Evolutionary conservation across 2,329 filamentous ascomycete species (phyloP).

Genomic region (Sordariomycetes sp.): DNA sequence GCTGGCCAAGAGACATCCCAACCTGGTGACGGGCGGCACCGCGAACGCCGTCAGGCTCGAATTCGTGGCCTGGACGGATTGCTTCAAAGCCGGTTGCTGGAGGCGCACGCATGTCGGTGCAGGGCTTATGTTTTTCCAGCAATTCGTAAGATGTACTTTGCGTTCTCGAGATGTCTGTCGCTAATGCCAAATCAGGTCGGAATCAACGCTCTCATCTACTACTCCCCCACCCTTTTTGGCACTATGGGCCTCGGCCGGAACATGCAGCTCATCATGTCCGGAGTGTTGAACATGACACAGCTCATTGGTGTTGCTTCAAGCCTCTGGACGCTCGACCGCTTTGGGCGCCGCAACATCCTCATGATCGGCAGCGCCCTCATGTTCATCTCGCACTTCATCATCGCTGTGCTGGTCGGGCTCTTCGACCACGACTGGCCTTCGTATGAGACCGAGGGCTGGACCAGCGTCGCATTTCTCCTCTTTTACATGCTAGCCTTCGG

Average conservation of each 20-base stretch:
- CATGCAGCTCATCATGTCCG: conserved; percentile 21
- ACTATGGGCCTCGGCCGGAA: conserved; percentile 19
- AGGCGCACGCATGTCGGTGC: conserved; percentile 26
- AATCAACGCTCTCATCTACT: conserved; percentile 31
- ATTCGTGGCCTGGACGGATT: conserved; percentile 1
- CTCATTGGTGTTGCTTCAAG: conserved; percentile 29
- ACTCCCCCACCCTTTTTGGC: conserved; percentile 31
- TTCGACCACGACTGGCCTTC: conserved; percentile 13
- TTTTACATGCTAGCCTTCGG: conserved; percentile 53
- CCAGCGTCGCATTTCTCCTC: conserved; percentile 20
- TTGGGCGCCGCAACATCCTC: conserved; percentile 15
- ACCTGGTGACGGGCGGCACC: background rate
- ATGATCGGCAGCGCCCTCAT: conserved; percentile 14
- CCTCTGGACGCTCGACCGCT: conserved; percentile 20
- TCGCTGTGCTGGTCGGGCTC: conserved; percentile 14
- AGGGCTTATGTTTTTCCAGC: conserved; percentile 32
- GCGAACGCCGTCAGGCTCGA: background rate
- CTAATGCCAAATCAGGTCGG: conserved; percentile 9
- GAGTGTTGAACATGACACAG: conserved; percentile 19
- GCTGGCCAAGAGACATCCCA: background rate
- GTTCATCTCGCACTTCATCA: conserved; percentile 15
- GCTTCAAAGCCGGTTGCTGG: background rate
- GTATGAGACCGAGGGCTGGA: conserved; percentile 16
- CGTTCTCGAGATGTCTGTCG: no score
- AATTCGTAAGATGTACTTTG: conserved; percentile 18